A percentile compares a stretch with the other conserved stretches of the same genome.
Evolutionary conservation across 2,329 filamentous ascomycete genomes (phyloP).

Genomic region (Penicillium italicum): DNA sequence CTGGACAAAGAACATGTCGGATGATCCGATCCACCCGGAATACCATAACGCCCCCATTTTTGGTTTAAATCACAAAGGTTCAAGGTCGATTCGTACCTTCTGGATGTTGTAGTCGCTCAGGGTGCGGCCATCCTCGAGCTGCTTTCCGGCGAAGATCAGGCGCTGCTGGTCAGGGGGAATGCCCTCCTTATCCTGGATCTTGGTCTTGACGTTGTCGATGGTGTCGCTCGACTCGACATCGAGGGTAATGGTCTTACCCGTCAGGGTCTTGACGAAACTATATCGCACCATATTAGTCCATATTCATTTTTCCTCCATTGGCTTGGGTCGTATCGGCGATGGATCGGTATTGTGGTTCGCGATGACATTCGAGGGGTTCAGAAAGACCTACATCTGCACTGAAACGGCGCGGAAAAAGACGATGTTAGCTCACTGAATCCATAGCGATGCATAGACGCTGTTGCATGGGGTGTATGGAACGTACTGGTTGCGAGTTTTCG

Average conservation of each 20-base stretch:
- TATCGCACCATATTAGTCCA: constrained; percentile 29
- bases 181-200: constrained; percentile 99
- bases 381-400: constrained; percentile 84
- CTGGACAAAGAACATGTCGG: background rate
- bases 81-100: constrained; percentile 63
- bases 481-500: constrained; percentile 49
- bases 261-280: constrained; percentile 99
- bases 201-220: constrained; percentile 99
- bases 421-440: constrained; percentile 46
- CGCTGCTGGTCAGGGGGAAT: constrained; percentile 98
- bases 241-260: constrained; percentile 99
- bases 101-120: constrained; percentile 99
- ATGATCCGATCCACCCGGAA: background rate
- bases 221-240: constrained; percentile 99
- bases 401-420: constrained; percentile 34
- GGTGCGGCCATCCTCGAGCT: constrained; percentile 96
- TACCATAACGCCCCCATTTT: constrained; percentile 7
- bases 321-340: constrained; percentile 17
- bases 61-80: constrained; percentile 6
- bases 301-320: constrained; percentile 9
- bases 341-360: constrained; percentile 20
- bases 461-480: constrained; percentile 24
- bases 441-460: constrained; percentile 12
- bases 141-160: constrained; percentile 98
- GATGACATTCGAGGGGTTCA: constrained; percentile 29